Conservation (phyloP, 1,284 basidiomycete genomes). For the Boletus mariae region DNA sequence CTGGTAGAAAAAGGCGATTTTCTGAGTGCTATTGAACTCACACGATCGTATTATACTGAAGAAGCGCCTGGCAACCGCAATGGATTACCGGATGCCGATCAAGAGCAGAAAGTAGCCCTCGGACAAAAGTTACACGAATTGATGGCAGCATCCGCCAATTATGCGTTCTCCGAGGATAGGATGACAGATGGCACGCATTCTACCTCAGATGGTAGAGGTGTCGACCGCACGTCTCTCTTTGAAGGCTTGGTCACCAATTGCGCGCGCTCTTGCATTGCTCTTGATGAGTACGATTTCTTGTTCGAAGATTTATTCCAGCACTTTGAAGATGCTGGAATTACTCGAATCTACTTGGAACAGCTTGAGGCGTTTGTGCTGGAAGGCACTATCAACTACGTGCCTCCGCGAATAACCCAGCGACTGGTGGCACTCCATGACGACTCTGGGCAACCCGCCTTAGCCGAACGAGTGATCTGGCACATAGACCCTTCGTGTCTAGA, state of each 20-base stretch:
- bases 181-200: conserved; percentile 86
- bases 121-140: conserved; percentile 78
- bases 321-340: conserved; percentile 83
- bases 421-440: conserved; percentile 79
- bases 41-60: conserved; percentile 82
- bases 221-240: conserved; percentile 88
- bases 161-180: conserved; percentile 92
- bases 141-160: conserved; percentile 83
- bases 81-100: conserved; percentile 71
- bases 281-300: conserved; percentile 80
- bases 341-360: conserved; percentile 82
- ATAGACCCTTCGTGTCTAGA: conserved; percentile 91
- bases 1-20: conserved; percentile 88
- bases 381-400: conserved; percentile 68
- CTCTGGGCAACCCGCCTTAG: conserved; percentile 67
- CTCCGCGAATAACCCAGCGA: conserved; percentile 85
- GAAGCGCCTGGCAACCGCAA: conserved; percentile 84
- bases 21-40: conserved; percentile 84
- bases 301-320: conserved; percentile 92
- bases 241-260: conserved; percentile 83
- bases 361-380: conserved; percentile 85
- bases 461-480: conserved; percentile 93
- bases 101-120: conserved; percentile 61
- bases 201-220: conserved; percentile 81
- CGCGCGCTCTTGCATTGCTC: conserved; percentile 77